Base-by-base conservation (phyloP, 805 yeast species). In the Clavispora vitiphila region DNA sequence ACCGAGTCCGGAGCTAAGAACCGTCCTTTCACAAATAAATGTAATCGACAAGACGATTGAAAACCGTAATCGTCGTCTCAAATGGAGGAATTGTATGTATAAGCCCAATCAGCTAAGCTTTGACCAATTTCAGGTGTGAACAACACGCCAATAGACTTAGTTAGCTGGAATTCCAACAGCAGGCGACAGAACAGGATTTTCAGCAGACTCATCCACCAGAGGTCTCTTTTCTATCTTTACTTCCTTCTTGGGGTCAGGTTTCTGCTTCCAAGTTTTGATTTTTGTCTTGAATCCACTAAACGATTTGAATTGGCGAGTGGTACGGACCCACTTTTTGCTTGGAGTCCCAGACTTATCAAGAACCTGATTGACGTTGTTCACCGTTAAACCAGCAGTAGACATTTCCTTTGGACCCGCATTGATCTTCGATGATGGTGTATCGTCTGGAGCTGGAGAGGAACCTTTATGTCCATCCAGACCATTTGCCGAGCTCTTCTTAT, bases 221-320 rank as follows among this genome's bases (percentile, higher is more conserved):
- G 8, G 2, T 9, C 16, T 32, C 5, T 32, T 9, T 32, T 32
- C 35, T n/a, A 3, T 5, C 35, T 32, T 32, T 3, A 35, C 26
- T 20, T 12, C 16, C 15, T 20, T 21, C 29, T 23, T 19, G 21
- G 10, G 26, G 8, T 40, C 35, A 26, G 23, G 32, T 36, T 12
- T 34, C 20, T 29, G 43, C 18, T 29, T 39, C 55, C 55, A 51
- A 14, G 35, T 38, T 21, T 42, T 46, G 19, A 62, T 56, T 35
- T 55, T 55, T 10, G 67, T 59, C 48, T 67, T 67, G 53, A 64
- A 69, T 10, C 75, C 75, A 35, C 65, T 64, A 50, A 69, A 69
- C 1, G 74, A 66, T 60, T 69, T 69, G 53, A 69, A 67, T 40
- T 58, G 56, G 9, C 58, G 41, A 2, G 65, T 57, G 18, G 54